These are phyloP conservation scores for Solanum phureja DNA, from an alignment of 257 asterid species.

Conservation along the genomic window DNA sequence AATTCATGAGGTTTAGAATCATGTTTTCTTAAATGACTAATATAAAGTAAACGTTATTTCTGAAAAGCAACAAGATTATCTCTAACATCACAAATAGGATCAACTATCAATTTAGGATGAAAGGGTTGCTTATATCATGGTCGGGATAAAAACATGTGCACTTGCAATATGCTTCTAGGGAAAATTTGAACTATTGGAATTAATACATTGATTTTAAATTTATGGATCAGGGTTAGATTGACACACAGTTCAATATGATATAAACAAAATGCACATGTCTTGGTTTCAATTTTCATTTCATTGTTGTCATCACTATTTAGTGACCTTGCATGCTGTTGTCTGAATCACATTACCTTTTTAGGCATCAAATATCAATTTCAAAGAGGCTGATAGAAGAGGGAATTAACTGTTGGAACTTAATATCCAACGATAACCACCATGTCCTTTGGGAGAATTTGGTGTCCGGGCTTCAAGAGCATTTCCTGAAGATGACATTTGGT, in stretches of 20 bases:
- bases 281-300: neutral
- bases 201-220: neutral
- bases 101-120: neutral
- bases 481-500: slow-evolving; percentile 41
- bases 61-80: neutral
- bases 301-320: neutral
- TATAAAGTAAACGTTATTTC: neutral
- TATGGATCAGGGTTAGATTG: neutral
- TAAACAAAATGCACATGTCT: neutral
- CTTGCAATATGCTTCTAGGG: neutral
- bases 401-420: slow-evolving; percentile 51
- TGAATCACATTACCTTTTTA: slow-evolving; percentile 19
- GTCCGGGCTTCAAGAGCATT: slow-evolving; percentile 38
- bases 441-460: slow-evolving; percentile 68
- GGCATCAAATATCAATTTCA: slow-evolving; percentile 69
- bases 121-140: neutral
- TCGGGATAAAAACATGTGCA: neutral
- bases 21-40: neutral
- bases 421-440: slow-evolving; percentile 41
- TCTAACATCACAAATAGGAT: neutral
- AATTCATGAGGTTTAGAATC: neutral
- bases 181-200: neutral
- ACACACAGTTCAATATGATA: neutral
- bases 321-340: neutral
- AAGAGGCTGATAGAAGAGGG: slow-evolving; percentile 76